A percentile compares a stretch with the other conserved stretches of the same genome.
phyloP scores from a whole-genome alignment of 495 filamentous ascomycete species.

The Daldinia bambusicola region DNA sequence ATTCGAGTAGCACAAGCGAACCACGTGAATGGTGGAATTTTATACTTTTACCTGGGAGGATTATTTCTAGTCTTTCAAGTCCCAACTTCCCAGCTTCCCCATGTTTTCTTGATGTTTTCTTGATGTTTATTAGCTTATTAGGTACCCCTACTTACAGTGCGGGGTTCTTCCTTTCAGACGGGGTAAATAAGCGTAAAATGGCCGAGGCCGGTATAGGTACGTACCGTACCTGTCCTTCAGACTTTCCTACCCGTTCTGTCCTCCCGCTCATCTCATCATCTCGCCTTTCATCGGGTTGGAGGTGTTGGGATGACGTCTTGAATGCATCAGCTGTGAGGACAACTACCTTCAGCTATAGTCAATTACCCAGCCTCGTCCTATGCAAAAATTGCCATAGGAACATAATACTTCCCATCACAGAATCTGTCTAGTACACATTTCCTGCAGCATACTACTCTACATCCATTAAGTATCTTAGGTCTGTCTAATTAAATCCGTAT shows the following conservation, averaged over 20 bases:
- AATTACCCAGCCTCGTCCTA: background rate
- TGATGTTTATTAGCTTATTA: slow-evolving; percentile 4
- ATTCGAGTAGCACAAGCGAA: slow-evolving; percentile 14
- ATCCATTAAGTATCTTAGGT: background rate
- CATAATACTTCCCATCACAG: background rate
- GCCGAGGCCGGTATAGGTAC: background rate
- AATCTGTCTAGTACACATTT: background rate
- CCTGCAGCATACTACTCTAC: background rate
- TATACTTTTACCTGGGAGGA: slow-evolving; percentile 6
- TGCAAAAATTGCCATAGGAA: no score
- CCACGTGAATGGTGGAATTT: slow-evolving; percentile 34
- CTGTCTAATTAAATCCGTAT: no score
- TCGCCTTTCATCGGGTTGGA: background rate
- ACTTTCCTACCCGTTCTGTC: background rate
- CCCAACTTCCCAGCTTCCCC: slow-evolving; percentile 21
- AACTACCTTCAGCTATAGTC: background rate
- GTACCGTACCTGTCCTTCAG: background rate
- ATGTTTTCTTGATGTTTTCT: background rate
- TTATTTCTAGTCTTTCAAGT: slow-evolving; percentile 26
- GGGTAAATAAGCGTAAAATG: slow-evolving; percentile 13
- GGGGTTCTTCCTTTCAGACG: slow-evolving; percentile 25
- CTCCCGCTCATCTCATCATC: background rate
- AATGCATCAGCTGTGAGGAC: background rate
- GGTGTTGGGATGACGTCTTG: background rate
- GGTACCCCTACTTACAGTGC: slow-evolving; percentile 29